phyloP scores from a whole-genome alignment of 2,329 filamentous ascomycete genomes.

The Coniochaeta pulveracea region DNA sequence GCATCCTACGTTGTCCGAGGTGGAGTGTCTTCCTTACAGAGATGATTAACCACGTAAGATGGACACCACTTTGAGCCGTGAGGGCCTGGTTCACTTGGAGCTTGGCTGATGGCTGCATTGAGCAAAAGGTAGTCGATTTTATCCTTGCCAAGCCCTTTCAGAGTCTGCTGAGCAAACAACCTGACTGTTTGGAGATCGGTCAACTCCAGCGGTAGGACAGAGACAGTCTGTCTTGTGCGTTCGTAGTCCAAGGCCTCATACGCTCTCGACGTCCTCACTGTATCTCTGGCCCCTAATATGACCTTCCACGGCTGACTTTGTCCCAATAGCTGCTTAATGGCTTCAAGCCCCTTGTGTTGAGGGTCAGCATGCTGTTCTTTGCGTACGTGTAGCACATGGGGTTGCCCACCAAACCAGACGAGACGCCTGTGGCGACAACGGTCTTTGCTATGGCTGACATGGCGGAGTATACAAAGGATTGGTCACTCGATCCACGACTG shows the following conservation, averaged over 20 bases:
- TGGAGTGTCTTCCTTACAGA: slow-evolving; percentile 23
- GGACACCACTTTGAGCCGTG: slow-evolving; percentile 38
- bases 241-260: slow-evolving; percentile 30
- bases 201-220: slow-evolving; percentile 36
- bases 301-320: slow-evolving; percentile 32
- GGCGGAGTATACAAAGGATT: not conserved
- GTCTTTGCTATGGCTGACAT: slow-evolving; percentile 25
- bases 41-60: slow-evolving; percentile 37
- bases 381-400: not conserved
- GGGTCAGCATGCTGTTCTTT: not conserved
- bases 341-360: slow-evolving; percentile 33
- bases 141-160: slow-evolving; percentile 26
- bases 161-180: slow-evolving; percentile 31
- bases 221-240: slow-evolving; percentile 24
- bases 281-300: slow-evolving; percentile 38
- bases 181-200: slow-evolving; percentile 30
- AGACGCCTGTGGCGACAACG: slow-evolving; percentile 36
- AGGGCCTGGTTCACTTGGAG: slow-evolving; percentile 21
- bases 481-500: too few species aligned
- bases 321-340: slow-evolving; percentile 36
- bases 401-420: slow-evolving; percentile 33
- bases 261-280: slow-evolving; percentile 25
- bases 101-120: slow-evolving; percentile 33
- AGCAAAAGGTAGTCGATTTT: slow-evolving; percentile 37
- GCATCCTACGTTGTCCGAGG: not conserved